Conservation (phyloP, 2,329 filamentous ascomycete species). For the Sporothrix pallida region DNA sequence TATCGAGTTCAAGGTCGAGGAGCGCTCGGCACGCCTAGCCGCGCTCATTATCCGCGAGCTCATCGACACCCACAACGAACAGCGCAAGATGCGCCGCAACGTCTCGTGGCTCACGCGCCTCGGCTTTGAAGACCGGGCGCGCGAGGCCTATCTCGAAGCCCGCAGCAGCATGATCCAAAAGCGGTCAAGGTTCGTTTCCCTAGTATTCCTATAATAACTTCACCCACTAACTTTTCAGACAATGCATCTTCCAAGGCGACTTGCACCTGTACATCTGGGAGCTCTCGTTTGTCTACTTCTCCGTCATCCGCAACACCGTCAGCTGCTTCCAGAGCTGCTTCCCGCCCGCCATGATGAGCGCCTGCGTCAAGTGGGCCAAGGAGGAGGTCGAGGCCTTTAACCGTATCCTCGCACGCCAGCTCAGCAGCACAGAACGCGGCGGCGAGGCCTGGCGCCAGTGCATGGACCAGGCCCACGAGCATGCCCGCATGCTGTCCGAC, state of each 20-base stretch:
- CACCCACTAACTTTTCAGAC: conserved; percentile 56
- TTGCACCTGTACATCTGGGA: conserved; percentile 94
- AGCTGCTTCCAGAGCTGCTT: conserved; percentile 88
- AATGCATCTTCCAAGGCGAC: conserved; percentile 94
- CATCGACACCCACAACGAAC: conserved; percentile 76
- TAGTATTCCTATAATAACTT: not conserved
- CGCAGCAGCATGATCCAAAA: conserved; percentile 79
- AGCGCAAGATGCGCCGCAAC: conserved; percentile 77
- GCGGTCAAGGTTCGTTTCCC: conserved; percentile 68
- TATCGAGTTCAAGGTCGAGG: conserved; percentile 88
- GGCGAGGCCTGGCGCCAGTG: conserved; percentile 81
- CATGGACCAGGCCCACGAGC: conserved; percentile 78
- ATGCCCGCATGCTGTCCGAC: conserved; percentile 78
- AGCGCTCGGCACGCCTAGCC: conserved; percentile 78
- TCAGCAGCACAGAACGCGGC: conserved; percentile 82
- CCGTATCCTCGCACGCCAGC: conserved; percentile 76
- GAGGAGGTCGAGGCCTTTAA: conserved; percentile 93
- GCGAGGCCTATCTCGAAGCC: conserved; percentile 83
- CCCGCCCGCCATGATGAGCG: conserved; percentile 83
- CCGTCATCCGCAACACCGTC: conserved; percentile 90
- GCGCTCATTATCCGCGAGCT: conserved; percentile 78
- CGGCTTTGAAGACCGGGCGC: conserved; percentile 86
- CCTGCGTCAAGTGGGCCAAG: conserved; percentile 98
- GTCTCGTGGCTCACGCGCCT: conserved; percentile 84
- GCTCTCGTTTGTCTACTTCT: conserved; percentile 94